These are phyloP conservation scores for Trypanosoma rangeli DNA, from an alignment of 208 protist genomes.

Conservation along the genomic window DNA sequence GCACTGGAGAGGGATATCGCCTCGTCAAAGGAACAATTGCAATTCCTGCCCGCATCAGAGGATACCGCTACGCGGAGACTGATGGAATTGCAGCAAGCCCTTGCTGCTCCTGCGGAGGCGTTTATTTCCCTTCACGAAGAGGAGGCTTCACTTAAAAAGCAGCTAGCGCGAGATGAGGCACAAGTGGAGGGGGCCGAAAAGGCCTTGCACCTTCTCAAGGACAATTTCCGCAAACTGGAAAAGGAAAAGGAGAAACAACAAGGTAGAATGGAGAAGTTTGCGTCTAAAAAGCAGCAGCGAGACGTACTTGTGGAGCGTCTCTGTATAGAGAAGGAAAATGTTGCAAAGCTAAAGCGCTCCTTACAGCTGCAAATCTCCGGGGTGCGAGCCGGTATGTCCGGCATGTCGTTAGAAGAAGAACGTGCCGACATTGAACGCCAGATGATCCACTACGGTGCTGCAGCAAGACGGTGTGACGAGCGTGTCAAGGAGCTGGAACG, in stretches of 20 bases:
- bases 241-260: constrained; percentile 55
- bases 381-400: constrained; percentile 72
- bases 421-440: constrained; percentile 60
- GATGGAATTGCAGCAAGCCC: constrained; percentile 55
- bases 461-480: constrained; percentile 47
- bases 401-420: constrained; percentile 82
- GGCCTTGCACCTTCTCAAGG: constrained; percentile 50
- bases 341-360: constrained; percentile 64
- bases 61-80: constrained; percentile 54
- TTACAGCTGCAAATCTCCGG: constrained; percentile 78
- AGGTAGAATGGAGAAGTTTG: constrained; percentile 45
- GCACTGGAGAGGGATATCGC: constrained; percentile 23
- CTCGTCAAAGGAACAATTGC: constrained; percentile 52
- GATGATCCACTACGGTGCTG: constrained; percentile 51
- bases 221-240: constrained; percentile 40
- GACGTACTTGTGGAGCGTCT: constrained; percentile 51
- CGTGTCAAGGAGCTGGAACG: constrained; percentile 39
- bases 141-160: constrained; percentile 58
- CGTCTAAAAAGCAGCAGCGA: constrained; percentile 30
- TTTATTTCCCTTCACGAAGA: constrained; percentile 63
- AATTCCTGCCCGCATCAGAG: constrained; percentile 45
- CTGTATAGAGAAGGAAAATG: constrained; percentile 39
- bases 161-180: constrained; percentile 44
- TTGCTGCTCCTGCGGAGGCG: constrained; percentile 53
- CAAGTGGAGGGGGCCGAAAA: constrained; percentile 43